Evolutionary conservation across 2,329 filamentous ascomycete species (phyloP), one percentile per base, ranked within the genome.

Genomic region (Cyclaneusma minus): DNA sequence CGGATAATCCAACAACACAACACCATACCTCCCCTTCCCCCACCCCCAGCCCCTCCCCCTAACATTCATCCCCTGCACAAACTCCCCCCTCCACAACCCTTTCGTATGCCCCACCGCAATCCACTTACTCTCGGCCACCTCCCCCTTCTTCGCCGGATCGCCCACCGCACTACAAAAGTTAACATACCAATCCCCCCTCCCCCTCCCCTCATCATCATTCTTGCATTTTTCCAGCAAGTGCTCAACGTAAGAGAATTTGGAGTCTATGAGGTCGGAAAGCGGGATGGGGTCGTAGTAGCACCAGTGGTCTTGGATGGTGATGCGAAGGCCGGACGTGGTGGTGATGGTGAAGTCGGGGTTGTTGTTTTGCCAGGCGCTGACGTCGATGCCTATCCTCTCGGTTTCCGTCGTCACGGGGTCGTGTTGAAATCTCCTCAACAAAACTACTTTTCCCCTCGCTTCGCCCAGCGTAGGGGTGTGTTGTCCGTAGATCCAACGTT

Each of bases 391-490:
- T 7, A 43, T 43, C 7, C 40, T 35, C n/a, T 35, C 35, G 7
- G 43, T 41, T 4, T 38, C 34, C 16, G 44, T 39, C 4, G 58
- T 31, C 4, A 31, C 31, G 13, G 53, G 44, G 29, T 62, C 55
- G 18, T 71, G 50, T 13, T 52, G 51, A 45, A 76, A 82, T 17
- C 76, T 67, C 7, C 76, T 64, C 22, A 82, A 45, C 4, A 82
- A 60, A 5, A 81, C 63, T 26, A 76, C 65, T 39, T 76, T 77
- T 8, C 74, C 72, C 27, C 76, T 63, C 2, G 60, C 69, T 31
- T 69, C 59, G 30, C 68, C 67, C 2, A 82, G 58, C 0, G 54
- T 64, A 0, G 72, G 72, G 16, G 78, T 64, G 25, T 56, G 55
- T 6, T 64, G 58, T 6, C 60, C 56, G 0, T 66, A 68, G 49